Evolutionary conservation across 2,329 filamentous ascomycete genomes (phyloP), one percentile per base, ranked within the genome.

Genomic region (Colletotrichum cuscutae): DNA sequence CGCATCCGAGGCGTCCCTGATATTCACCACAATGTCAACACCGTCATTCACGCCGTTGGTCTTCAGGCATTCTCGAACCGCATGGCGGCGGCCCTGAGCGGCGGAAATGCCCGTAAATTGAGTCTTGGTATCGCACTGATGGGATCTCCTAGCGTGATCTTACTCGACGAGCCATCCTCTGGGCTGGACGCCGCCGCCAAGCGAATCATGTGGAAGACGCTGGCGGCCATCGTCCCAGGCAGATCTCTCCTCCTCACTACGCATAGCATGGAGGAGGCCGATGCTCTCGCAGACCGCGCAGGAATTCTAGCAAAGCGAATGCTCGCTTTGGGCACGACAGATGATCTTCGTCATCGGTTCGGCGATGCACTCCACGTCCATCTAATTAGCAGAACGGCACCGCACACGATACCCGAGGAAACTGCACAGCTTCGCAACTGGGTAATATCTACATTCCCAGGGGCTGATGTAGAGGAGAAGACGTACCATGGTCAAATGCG

Each of bases 201-300:
- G 82, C 90, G 96, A 54, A 89, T 97, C 76, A 97, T 98, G 94
- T 98, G 96, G 96, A 90, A 90, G 69, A 97, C 95, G 0, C 86
- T 98, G 1, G 89, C 90, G 4, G 88, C 91, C 1, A 91, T 95
- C 4, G 91, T 93, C 0, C 89, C 91, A 0, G 95, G 95, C 0
- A 89, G 95, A n/a, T 94, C 92, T 0, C 90, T 98, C 19, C 86
- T 98, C 1, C 88, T 98, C 22, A 98, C 96, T 0, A 98, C 96
- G 0, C 96, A 98, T 81, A 94, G 91, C 61, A 98, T 98, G 95
- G 95, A 98, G 81, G 96, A 98, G 83, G 96, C 95, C 0, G 95
- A 97, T 78, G 95, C 95, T 1, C 87, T 98, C 2, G 95, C 95
- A 0, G 91, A 91, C 35, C 89, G 95, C 1, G 95, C 93, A 0